phyloP scores from a whole-genome alignment of 2,329 filamentous ascomycete species.

The Cladosporium phlei region DNA sequence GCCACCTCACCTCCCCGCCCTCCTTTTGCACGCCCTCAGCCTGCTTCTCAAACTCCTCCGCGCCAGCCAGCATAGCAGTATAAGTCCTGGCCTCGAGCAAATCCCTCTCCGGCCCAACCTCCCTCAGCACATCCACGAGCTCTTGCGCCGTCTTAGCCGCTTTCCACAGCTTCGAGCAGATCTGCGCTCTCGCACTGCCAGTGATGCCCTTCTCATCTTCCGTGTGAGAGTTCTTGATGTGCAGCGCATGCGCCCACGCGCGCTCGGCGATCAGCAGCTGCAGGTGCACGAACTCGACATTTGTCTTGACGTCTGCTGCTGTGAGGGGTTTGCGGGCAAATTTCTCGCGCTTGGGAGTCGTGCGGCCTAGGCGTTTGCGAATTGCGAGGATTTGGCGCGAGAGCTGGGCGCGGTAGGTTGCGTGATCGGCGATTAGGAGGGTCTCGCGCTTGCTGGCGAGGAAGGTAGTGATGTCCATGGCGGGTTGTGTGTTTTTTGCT shows the following conservation, averaged over 20 bases:
- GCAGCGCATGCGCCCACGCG: slow-evolving; percentile 93
- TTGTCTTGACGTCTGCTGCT: slow-evolving; percentile 66
- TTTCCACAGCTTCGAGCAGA: slow-evolving; percentile 81
- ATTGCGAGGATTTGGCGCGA: slow-evolving; percentile 75
- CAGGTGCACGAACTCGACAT: slow-evolving; percentile 75
- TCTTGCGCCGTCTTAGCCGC: slow-evolving; percentile 65
- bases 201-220: slow-evolving; percentile 74
- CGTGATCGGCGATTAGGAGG: slow-evolving; percentile 83
- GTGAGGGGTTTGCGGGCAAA: slow-evolving; percentile 70
- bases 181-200: slow-evolving; percentile 77
- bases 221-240: slow-evolving; percentile 78
- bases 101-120: slow-evolving; percentile 60
- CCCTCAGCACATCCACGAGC: slow-evolving; percentile 62
- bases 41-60: slow-evolving; percentile 79
- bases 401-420: slow-evolving; percentile 74
- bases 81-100: slow-evolving; percentile 85
- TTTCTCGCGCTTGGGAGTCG: slow-evolving; percentile 81
- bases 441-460: slow-evolving; percentile 76
- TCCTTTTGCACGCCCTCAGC: slow-evolving; percentile 41
- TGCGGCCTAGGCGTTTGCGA: slow-evolving; percentile 78
- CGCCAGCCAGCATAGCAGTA: slow-evolving; percentile 67
- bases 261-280: slow-evolving; percentile 81
- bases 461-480: slow-evolving; percentile 87
- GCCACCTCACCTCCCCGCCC: slow-evolving; percentile 53
- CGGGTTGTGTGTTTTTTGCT: neutral